Conservation (phyloP, 352 stramenopile species). For the Phytophthora quininea region DNA sequence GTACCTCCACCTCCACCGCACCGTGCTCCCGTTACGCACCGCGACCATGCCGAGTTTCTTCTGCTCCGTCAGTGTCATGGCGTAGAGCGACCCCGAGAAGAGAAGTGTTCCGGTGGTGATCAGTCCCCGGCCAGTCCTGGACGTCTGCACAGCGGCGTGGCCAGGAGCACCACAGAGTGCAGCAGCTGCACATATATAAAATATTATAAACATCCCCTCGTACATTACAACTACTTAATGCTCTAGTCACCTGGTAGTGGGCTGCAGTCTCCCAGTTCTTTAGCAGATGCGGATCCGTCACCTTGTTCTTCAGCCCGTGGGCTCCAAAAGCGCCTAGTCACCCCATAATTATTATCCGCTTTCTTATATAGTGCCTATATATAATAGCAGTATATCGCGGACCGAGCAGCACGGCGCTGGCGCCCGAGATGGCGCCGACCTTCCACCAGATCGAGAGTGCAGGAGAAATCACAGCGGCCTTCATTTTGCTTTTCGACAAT, state of each 20-base stretch:
- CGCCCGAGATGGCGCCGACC: conserved; percentile 70
- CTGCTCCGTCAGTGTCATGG: conserved; percentile 76
- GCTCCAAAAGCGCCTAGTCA: conserved; percentile 75
- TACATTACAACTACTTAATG: neutral
- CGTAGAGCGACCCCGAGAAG: conserved; percentile 84
- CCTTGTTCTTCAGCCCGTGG: conserved; percentile 65
- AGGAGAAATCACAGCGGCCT: conserved; percentile 64
- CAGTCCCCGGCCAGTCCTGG: conserved; percentile 63
- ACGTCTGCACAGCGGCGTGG: conserved; percentile 64
- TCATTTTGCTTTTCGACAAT: conserved; percentile 35
- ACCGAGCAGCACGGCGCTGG: conserved; percentile 67
- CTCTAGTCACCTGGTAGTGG: conserved; percentile 68
- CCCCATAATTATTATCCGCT: neutral
- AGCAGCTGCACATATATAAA: conserved; percentile 41
- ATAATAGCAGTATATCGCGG: neutral
- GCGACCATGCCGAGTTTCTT: conserved; percentile 80
- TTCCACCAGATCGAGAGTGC: conserved; percentile 82
- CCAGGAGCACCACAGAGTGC: conserved; percentile 78
- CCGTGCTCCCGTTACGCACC: conserved; percentile 36
- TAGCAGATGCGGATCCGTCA: conserved; percentile 79
- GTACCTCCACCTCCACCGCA: neutral
- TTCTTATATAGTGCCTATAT: no score
- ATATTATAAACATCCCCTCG: neutral
- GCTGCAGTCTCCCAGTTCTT: conserved; percentile 88
- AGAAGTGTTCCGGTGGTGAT: conserved; percentile 68